Evolutionary conservation across 2,329 filamentous ascomycete species (phyloP).

Genomic region (Arthroderma sp.): DNA sequence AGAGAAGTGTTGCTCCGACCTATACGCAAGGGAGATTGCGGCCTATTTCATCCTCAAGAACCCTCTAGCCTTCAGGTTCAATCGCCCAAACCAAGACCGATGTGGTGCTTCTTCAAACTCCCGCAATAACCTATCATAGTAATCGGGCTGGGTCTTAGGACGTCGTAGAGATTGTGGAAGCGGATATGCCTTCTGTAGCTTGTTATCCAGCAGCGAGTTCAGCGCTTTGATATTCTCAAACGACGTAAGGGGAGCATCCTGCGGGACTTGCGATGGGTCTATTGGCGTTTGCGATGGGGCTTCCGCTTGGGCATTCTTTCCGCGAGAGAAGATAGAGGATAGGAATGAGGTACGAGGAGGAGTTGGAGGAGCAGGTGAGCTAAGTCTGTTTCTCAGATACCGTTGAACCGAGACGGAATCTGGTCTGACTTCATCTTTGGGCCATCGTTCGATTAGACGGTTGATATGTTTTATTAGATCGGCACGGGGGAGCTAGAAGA

Average conservation of each 20-base stretch:
- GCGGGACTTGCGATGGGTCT: conserved; percentile 5
- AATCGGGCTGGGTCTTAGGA: conserved; percentile 37
- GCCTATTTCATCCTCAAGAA: conserved; percentile 31
- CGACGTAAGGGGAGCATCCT: conserved; percentile 11
- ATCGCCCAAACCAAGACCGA: conserved; percentile 33
- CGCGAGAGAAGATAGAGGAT: conserved; percentile 8
- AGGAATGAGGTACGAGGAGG: conserved; percentile 1
- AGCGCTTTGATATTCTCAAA: conserved; percentile 41
- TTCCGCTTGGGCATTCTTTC: conserved; percentile 4
- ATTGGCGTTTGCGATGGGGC: conserved; percentile 1
- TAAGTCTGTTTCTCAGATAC: conserved; percentile 25
- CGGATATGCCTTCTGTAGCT: conserved; percentile 41
- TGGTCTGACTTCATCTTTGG: conserved; percentile 31
- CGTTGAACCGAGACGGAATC: conserved; percentile 32
- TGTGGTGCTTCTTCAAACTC: conserved; percentile 43
- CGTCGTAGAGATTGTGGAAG: conserved; percentile 34
- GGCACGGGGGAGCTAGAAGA: conserved; percentile 17
- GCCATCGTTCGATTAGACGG: conserved; percentile 33
- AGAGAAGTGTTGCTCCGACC: too few relatives aligned
- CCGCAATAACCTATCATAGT: conserved; percentile 39
- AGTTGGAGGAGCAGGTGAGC: conserved; percentile 9
- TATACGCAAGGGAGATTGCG: background rate
- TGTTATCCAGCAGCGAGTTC: conserved; percentile 46
- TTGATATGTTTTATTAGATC: conserved; percentile 24
- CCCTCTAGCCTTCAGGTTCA: conserved; percentile 35